These are phyloP conservation scores for Microdochium nivale DNA, from an alignment of 2,329 filamentous ascomycete genomes.

Conservation along the genomic window DNA sequence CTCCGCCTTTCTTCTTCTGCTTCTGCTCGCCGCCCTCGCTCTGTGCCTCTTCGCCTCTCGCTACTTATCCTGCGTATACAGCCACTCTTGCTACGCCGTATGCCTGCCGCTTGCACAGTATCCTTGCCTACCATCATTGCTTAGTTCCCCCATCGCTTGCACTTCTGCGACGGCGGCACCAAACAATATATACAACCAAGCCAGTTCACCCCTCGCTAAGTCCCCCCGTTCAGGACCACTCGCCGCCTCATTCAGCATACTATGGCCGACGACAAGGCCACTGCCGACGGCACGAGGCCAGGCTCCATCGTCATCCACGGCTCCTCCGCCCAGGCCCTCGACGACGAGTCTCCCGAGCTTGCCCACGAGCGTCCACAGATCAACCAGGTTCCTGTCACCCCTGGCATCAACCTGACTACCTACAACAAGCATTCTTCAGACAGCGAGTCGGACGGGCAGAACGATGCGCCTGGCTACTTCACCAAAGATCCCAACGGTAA, in stretches of 20 bases:
- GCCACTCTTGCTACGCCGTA: background rate
- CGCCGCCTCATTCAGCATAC: background rate
- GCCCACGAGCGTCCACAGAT: conserved; percentile 24
- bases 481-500: conserved; percentile 10
- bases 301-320: conserved; percentile 6
- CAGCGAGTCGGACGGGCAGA: conserved; percentile 1
- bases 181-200: too few relatives aligned
- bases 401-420: conserved; percentile 23
- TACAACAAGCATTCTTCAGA: conserved; percentile 14
- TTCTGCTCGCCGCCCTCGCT: background rate
- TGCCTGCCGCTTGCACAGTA: too few relatives aligned
- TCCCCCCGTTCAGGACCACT: too few relatives aligned
- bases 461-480: conserved; percentile 21
- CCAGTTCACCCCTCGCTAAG: too few relatives aligned
- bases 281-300: background rate
- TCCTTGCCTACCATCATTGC: too few relatives aligned
- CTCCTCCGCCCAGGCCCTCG: background rate
- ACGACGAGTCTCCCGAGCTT: background rate
- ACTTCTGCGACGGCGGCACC: too few relatives aligned
- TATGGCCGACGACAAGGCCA: background rate
- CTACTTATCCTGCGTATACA: background rate
- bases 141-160: too few relatives aligned
- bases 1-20: background rate
- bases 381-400: conserved; percentile 30
- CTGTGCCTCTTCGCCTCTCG: background rate